Conservation (phyloP, 2,329 filamentous ascomycete genomes). For the Diplodia sapinea region DNA sequence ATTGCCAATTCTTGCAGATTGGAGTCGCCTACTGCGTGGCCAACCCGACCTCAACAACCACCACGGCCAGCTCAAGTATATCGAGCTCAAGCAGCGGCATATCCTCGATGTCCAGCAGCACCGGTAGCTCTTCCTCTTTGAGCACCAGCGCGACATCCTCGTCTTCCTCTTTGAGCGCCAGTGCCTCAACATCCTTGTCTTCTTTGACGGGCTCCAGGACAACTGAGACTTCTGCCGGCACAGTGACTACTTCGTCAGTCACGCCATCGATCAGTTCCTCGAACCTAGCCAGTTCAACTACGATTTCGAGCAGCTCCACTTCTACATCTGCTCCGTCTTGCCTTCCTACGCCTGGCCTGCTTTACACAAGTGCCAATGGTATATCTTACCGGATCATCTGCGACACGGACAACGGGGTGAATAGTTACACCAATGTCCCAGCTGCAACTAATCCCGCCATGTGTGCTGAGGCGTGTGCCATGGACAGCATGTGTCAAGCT, state of each 20-base stretch:
- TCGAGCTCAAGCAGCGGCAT: background rate
- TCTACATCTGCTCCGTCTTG: background rate
- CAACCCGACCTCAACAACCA: no score
- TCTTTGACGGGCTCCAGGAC: background rate
- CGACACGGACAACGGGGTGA: background rate
- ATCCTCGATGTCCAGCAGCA: no score
- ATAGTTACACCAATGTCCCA: background rate
- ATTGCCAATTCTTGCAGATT: no score
- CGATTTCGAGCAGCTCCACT: background rate
- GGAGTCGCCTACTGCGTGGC: no score
- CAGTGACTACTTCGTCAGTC: background rate
- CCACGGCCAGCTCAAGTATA: background rate
- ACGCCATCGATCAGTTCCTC: background rate
- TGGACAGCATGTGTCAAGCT: background rate
- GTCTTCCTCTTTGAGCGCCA: no score
- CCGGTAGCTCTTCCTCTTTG: background rate
- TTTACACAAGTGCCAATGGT: background rate
- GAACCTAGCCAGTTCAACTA: background rate
- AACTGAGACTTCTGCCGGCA: background rate
- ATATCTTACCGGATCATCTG: slow-evolving; percentile 3
- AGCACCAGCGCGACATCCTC: background rate
- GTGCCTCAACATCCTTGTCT: background rate
- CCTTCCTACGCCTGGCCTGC: background rate
- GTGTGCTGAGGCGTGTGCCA: background rate
- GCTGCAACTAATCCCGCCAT: background rate